phyloP scores from a whole-genome alignment of 768 basidiomycete species.

The Tylopilus sp. region DNA sequence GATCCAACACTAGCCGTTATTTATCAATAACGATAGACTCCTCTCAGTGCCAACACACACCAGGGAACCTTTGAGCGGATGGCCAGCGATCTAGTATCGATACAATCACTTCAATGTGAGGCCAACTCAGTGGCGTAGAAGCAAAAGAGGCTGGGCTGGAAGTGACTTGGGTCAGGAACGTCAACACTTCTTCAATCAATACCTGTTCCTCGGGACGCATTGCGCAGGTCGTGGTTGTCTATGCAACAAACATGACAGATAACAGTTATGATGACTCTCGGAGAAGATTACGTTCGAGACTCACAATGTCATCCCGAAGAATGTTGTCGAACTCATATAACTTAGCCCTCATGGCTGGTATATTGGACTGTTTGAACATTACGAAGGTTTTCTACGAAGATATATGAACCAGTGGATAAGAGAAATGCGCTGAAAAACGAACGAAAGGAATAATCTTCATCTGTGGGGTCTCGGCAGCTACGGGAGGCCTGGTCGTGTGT shows the following conservation, averaged over 20 bases:
- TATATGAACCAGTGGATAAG: background rate
- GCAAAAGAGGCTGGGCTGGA: constrained; percentile 30
- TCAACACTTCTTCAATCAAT: constrained; percentile 60
- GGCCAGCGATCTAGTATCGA: constrained; percentile 76
- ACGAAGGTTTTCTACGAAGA: constrained; percentile 53
- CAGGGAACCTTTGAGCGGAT: constrained; percentile 64
- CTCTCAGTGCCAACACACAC: constrained; percentile 33
- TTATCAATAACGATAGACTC: background rate
- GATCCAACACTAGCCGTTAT: constrained; percentile 67
- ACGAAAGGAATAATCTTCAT: constrained; percentile 53
- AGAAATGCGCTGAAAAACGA: constrained; percentile 17
- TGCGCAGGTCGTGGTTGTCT: constrained; percentile 72
- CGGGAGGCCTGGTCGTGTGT: constrained; percentile 32
- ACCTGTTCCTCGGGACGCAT: constrained; percentile 63
- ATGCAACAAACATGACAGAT: background rate
- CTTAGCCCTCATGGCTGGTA: constrained; percentile 77
- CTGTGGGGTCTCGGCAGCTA: constrained; percentile 27
- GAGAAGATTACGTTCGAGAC: constrained; percentile 20
- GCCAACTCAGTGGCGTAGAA: constrained; percentile 35
- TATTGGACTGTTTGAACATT: constrained; percentile 82
- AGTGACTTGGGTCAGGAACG: constrained; percentile 50
- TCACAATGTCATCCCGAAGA: constrained; percentile 65
- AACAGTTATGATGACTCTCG: background rate
- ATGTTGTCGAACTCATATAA: constrained; percentile 70
- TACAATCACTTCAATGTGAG: constrained; percentile 60